phyloP scores from a whole-genome alignment of 306 rosid species.

The Elaeagnus macrophylla region DNA sequence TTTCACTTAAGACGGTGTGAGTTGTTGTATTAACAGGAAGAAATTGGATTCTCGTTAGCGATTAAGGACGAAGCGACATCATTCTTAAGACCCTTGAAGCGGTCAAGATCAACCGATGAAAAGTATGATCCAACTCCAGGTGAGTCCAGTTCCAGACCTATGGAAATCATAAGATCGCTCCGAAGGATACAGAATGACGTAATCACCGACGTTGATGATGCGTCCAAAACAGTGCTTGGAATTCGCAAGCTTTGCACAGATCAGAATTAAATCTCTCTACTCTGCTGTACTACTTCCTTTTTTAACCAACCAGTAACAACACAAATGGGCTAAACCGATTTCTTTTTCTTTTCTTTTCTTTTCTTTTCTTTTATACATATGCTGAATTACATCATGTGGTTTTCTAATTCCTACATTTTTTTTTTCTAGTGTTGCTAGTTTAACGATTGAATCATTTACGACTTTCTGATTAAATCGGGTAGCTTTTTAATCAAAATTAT shows the following conservation, averaged over 20 bases:
- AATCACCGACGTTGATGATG: slow-evolving; percentile 4
- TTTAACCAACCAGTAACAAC: too few relatives aligned
- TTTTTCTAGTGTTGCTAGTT: too few relatives aligned
- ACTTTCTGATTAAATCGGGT: too few relatives aligned
- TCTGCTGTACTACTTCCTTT: too few relatives aligned
- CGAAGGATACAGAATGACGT: slow-evolving; percentile 18
- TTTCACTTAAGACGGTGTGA: neutral
- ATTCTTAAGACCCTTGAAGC: slow-evolving; percentile 19
- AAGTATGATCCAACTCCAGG: neutral
- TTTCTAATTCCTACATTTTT: too few relatives aligned
- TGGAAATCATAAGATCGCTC: slow-evolving; percentile 26
- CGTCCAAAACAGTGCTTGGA: slow-evolving; percentile 27
- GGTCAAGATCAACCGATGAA: slow-evolving; percentile 10
- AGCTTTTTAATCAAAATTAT: too few relatives aligned
- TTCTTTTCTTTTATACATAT: too few relatives aligned
- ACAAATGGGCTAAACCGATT: too few relatives aligned
- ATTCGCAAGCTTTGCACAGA: slow-evolving; percentile 33
- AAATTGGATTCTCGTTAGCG: slow-evolving; percentile 6
- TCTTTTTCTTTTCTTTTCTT: too few relatives aligned
- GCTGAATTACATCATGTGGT: too few relatives aligned
- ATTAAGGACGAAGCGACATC: slow-evolving; percentile 24
- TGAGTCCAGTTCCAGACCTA: slow-evolving; percentile 13
- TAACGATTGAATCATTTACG: too few relatives aligned
- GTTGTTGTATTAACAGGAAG: slow-evolving; percentile 21
- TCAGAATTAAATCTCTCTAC: slow-evolving; percentile 12